Base-by-base conservation (phyloP, 495 filamentous ascomycete species). In the Podospora sp. region DNA sequence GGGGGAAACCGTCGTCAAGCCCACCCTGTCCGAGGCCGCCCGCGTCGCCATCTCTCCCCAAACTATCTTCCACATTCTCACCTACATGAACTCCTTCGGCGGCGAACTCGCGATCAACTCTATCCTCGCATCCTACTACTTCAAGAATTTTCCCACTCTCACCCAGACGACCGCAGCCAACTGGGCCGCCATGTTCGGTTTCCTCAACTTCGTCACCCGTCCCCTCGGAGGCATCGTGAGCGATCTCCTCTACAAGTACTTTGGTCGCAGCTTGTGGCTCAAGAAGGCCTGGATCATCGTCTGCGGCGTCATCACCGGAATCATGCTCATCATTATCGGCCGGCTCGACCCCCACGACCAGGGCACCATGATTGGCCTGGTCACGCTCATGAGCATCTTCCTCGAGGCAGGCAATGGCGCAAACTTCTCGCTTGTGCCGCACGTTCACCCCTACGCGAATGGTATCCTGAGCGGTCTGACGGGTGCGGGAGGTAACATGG, bases 111-210 rank as follows among this genome's bases (percentile, higher is more conserved):
- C 93, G 69, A 90, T 97, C 80, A 94, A 97, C 84, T 86, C 88
- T 27, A 86, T 94, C 63, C 87, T 97, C 6, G 88, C 89, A 59
- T 76, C 89, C 4, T 96, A 93, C 84, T 97, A 96, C 78, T 72
- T 84, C 51, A 82, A 88, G 63, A 91, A 93, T 75, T 96, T 96
- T 82, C 87, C 89, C 0, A 58, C 75, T 14, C 88, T 96, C 57
- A 85, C 85, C 6, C 91, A 94, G 75, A 94, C 92, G 9, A 77
- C 82, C 25, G 87, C 90, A 7, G 87, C 91, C 2, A 84, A 86
- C 69, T 96, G 90, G 89, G 91, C 92, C 0, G 91, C 93, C 63
- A 94, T 96, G 88, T 97, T 96, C 74, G 93, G 93, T 11, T 88
- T 97, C 59, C 80, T 97, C 27, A 96, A 97, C 77, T 80, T 94